Evolutionary conservation across 2,329 filamentous ascomycete genomes (phyloP), one percentile per base, ranked within the genome.

Genomic region (Colletotrichum eleusines): DNA sequence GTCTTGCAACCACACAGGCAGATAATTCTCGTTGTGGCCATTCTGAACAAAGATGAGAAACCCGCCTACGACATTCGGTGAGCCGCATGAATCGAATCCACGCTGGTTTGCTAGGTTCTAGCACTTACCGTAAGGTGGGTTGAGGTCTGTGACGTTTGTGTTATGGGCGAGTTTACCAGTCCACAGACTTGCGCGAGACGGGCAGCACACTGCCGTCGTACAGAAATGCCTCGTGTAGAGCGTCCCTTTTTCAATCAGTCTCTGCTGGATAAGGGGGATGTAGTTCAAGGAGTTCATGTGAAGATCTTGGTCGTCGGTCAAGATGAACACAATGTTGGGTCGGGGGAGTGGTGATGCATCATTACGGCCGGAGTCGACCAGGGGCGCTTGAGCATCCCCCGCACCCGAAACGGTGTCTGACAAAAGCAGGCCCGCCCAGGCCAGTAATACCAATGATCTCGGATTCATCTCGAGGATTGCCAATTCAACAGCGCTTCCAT

Each of bases 251-350:
- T 88, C 81, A 9, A 82, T 79, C 2, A 92, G 75, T 73, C 89
- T 84, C 72, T 88, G 85, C 53, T 85, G 79, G 0, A 90, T 81
- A 5, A 84, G 78, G 0, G 87, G 88, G 78, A 88, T n/a, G 73
- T 90, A 90, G 1, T 86, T 80, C 4, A 91, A 74, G 0, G 89
- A 92, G 66, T 88, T 81, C 76, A 92, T 82, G 68, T 89, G 86
- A 14, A 89, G 79, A 74, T 92, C 90, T 75, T 92, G 90, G 73
- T 92, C 90, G 72, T 92, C 90, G 0, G 89, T 90, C 40, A 92
- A 81, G 71, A 92, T 86, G 75, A 92, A 90, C 40, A 92, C 80
- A 63, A 92, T 86, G 74, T 92, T 92, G 0, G 86, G 84, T 31
- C 72, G 59, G 35, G 66, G 54, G 3, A 60, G 64, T n/a, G 69